phyloP scores from a whole-genome alignment of 768 basidiomycete species.

The Infundibulicybe gibba region DNA sequence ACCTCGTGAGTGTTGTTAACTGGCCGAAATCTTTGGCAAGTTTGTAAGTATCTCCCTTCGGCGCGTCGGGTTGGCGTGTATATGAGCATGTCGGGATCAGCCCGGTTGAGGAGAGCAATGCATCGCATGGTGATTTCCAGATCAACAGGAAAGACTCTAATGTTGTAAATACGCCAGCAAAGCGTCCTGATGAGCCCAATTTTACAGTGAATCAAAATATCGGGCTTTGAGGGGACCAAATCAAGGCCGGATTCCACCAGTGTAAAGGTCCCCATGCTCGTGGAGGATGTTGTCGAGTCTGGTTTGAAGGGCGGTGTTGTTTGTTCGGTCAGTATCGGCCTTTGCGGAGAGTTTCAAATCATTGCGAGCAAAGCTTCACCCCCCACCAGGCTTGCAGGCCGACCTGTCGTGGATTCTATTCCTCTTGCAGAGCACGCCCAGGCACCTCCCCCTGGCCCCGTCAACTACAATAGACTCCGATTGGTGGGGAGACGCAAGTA shows the following conservation, averaged over 20 bases:
- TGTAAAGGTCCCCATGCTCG: too few species aligned
- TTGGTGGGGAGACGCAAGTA: constrained; percentile 33
- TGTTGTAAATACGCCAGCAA: constrained; percentile 97
- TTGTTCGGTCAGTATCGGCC: too few species aligned
- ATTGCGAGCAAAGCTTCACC: too few species aligned
- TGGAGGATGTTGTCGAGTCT: too few species aligned
- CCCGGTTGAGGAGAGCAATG: constrained; percentile 96
- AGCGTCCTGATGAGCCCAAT: constrained; percentile 98
- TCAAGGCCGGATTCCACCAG: too few species aligned
- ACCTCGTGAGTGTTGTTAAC: constrained; percentile 90
- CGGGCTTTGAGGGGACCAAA: too few species aligned
- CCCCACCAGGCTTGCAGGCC: too few species aligned
- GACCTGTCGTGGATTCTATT: too few species aligned
- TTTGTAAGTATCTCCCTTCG: constrained; percentile 85
- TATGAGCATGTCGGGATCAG: constrained; percentile 84
- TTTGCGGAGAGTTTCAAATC: too few species aligned
- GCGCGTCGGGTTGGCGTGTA: constrained; percentile 89
- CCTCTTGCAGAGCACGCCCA: too few species aligned
- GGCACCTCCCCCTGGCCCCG: constrained; percentile 10
- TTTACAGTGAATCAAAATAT: constrained; percentile 98
- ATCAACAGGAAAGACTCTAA: constrained; percentile 93
- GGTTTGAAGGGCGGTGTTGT: too few species aligned
- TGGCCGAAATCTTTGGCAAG: constrained; percentile 98
- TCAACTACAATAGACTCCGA: constrained; percentile 17
- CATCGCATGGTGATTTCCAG: constrained; percentile 96